Base-by-base conservation (phyloP, 2,329 filamentous ascomycete genomes). In the Magnaporthiopsis rhizophila region DNA sequence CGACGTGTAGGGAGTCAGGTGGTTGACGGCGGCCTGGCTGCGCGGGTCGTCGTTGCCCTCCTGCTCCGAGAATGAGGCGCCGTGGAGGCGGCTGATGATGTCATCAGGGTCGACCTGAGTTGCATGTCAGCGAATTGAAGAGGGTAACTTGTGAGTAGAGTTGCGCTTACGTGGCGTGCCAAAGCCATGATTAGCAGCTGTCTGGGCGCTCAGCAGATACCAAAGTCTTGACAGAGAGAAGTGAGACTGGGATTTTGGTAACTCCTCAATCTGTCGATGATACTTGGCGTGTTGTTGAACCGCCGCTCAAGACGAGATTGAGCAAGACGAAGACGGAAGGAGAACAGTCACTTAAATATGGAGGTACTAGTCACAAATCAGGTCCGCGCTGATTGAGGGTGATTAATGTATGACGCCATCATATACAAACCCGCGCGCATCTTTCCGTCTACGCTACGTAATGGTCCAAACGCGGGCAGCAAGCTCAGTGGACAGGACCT, bases 1-100 rank as follows among this genome's bases (percentile, higher is more conserved):
- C 26, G 79, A 84, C 2, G 81, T 81, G 71, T 87, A 88, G 68
- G 85, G 77, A 2, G 83, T 86, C 12, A 80, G 79, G 68, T 85
- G 83, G 9, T 77, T 78, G n/a, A 78, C 77, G 12, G 75, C 74
- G 50, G 74, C 77, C n/a, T 73, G 69, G 24, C 74, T 75, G 61
- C 77, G 77, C 36, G 79, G 71, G 18, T 75, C 67, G 21, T 62
- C 63, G 6, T 74, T 72, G 56, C 75, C 72, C 58, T 77, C 72
- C 30, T 62, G 62, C 62, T 58, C 62, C 56, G 13, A 11, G 7
- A 63, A 12, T 24, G 62, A 63, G 3, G 75, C 66, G 67, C 82
- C 78, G 61, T 81, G 80, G 58, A 87, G 79, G 28, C 76, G 78
- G 64, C 78, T 71, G 65, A 87, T 75, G 64, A 88, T 80, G 68